Conservation (phyloP, 2,329 filamentous ascomycete genomes). For the Sclerotinia spermophila region DNA sequence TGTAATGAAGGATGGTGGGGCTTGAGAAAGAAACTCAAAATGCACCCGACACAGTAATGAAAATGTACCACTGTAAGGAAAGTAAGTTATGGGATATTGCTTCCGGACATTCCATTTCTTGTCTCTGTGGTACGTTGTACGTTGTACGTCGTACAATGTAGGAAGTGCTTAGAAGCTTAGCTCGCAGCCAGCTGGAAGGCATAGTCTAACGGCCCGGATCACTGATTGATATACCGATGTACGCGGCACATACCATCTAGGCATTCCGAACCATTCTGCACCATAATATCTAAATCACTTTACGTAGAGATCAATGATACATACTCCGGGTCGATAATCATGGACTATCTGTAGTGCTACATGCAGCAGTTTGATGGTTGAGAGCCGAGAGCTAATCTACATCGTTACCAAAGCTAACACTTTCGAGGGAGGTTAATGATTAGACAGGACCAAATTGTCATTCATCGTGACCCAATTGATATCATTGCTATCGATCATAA, state of each 20-base stretch:
- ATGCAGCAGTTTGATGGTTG: not conserved
- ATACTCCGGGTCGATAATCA: not conserved
- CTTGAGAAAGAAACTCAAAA: not conserved
- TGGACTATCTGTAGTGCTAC: not conserved
- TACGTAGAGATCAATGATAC: not conserved
- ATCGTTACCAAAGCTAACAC: not conserved
- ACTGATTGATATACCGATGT: not conserved
- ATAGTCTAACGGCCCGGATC: not conserved
- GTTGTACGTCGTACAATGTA: not conserved
- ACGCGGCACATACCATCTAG: slow-evolving; percentile 2
- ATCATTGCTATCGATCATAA: not conserved
- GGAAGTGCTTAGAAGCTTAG: not conserved
- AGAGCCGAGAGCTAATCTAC: not conserved
- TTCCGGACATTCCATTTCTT: not conserved
- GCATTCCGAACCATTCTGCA: slow-evolving; percentile 3
- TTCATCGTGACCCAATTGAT: not conserved
- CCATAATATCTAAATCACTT: not conserved
- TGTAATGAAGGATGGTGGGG: not conserved
- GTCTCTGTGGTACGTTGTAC: not conserved
- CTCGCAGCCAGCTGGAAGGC: not conserved
- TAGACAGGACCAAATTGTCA: not conserved
- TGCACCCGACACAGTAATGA: not conserved
- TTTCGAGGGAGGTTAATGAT: not conserved
- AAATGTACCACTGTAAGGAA: not conserved
- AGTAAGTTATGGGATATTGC: not conserved